Conservation (phyloP, 345 rosid genomes). For the Gossypium mustelinum region DNA sequence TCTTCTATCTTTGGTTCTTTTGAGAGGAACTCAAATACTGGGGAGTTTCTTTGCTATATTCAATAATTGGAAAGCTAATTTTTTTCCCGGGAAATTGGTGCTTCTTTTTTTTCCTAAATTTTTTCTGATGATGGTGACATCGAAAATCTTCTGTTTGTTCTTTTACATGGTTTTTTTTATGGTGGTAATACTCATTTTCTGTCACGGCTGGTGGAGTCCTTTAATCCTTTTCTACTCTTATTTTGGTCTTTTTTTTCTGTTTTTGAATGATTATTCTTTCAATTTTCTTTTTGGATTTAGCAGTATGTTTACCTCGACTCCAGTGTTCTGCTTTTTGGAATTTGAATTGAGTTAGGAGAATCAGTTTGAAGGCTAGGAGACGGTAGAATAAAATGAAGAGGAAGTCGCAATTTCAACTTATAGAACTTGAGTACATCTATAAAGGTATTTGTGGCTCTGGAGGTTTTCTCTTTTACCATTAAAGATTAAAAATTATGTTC, state of each 20-base stretch:
- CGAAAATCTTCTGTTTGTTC: not conserved
- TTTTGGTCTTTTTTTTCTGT: not conserved
- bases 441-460: constrained; percentile 32
- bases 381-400: constrained; percentile 44
- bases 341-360: constrained; percentile 3
- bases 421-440: constrained; percentile 64
- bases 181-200: not conserved
- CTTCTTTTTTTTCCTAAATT: no score
- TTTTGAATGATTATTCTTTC: not conserved
- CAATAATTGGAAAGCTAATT: not conserved
- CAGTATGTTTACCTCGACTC: constrained; percentile 29
- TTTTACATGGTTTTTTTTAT: not conserved
- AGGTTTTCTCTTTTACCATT: not conserved
- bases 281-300: constrained; percentile 1
- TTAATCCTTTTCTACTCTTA: not conserved
- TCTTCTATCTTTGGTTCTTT: not conserved
- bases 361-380: not conserved
- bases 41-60: not conserved
- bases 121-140: not conserved
- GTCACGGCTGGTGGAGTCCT: not conserved
- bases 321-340: constrained; percentile 15
- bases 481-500: not conserved
- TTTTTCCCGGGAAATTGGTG: not conserved
- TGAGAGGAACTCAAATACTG: not conserved
- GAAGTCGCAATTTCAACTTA: constrained; percentile 66